Evolutionary conservation across 805 yeast genomes (phyloP).

Genomic region (Candida ascalaphidarum): DNA sequence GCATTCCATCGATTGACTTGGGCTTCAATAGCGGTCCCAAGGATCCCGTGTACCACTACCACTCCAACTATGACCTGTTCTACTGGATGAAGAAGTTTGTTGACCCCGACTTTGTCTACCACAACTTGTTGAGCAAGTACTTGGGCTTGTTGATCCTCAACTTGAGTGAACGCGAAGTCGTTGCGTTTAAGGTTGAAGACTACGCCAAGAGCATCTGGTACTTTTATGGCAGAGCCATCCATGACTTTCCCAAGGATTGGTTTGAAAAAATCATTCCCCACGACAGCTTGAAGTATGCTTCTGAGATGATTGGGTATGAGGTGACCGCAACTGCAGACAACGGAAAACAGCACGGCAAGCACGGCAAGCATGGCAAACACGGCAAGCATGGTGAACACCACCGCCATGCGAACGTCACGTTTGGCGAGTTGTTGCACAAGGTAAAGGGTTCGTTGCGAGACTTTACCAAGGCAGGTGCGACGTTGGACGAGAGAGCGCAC

Average conservation of each 20-base stretch:
- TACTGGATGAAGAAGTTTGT: slow-evolving; percentile 45
- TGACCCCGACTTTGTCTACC: slow-evolving; percentile 46
- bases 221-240: slow-evolving; percentile 23
- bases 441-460: slow-evolving; percentile 15
- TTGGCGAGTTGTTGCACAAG: slow-evolving; percentile 16
- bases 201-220: slow-evolving; percentile 37
- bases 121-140: slow-evolving; percentile 50
- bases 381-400: neutral
- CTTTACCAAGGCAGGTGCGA: slow-evolving; percentile 11
- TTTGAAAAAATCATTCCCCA: slow-evolving; percentile 8
- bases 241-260: slow-evolving; percentile 29
- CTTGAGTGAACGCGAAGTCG: slow-evolving; percentile 50
- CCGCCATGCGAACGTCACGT: slow-evolving; percentile 6
- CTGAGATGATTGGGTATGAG: slow-evolving; percentile 10
- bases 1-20: slow-evolving; percentile 50
- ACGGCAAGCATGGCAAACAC: slow-evolving; percentile 6
- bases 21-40: slow-evolving; percentile 20
- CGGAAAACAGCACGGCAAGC: no score
- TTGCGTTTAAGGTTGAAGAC: slow-evolving; percentile 36
- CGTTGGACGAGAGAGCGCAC: slow-evolving; percentile 19
- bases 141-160: slow-evolving; percentile 47
- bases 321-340: neutral
- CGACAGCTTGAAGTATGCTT: slow-evolving; percentile 7
- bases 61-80: slow-evolving; percentile 51
- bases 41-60: slow-evolving; percentile 49